Conservation (phyloP, 2,329 filamentous ascomycete species). For the Septoria linicola region DNA sequence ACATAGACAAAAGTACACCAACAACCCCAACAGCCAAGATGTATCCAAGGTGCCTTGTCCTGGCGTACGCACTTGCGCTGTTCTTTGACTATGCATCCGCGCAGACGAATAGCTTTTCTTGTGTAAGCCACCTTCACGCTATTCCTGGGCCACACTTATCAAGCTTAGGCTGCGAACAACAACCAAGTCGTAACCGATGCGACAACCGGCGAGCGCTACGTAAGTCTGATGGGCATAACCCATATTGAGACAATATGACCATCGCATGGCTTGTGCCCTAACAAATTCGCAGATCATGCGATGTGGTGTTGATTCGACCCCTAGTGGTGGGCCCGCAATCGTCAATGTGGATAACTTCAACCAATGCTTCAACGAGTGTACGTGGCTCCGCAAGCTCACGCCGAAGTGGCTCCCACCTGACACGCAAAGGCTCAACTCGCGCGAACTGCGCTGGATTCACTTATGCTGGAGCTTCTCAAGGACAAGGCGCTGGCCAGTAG, state of each 20-base stretch:
- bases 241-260: too few relatives aligned
- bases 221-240: too few relatives aligned
- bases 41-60: background rate
- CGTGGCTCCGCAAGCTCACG: background rate
- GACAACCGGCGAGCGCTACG: background rate
- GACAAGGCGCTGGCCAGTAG: background rate
- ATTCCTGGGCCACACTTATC: background rate
- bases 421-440: background rate
- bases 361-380: constrained; percentile 8
- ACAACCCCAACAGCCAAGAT: background rate
- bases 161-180: background rate
- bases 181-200: constrained; percentile 3
- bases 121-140: background rate
- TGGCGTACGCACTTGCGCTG: background rate
- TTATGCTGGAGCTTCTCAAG: background rate
- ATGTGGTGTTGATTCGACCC: constrained; percentile 6
- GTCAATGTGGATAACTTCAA: background rate
- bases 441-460: constrained; percentile 5
- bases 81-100: background rate
- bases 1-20: too few relatives aligned
- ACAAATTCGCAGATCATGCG: too few relatives aligned
- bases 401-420: background rate
- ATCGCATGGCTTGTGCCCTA: too few relatives aligned
- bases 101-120: background rate
- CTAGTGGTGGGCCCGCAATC: background rate